These are phyloP conservation scores for Vigna trinervia DNA, from an alignment of 306 rosid species.

Conservation along the genomic window DNA sequence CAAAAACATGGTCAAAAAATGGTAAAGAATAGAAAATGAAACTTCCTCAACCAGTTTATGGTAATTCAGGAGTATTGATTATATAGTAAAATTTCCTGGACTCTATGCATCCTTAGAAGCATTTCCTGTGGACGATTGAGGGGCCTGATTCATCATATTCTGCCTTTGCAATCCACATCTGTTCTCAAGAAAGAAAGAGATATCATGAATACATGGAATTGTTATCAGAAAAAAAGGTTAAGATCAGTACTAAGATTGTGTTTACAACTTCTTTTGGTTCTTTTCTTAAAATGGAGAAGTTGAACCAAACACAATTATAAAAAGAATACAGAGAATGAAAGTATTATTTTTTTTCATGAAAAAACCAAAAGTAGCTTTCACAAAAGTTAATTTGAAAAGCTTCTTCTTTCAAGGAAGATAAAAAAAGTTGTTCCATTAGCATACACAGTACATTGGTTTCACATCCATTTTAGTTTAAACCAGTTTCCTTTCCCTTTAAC, in stretches of 20 bases:
- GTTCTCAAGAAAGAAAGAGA: constrained; percentile 35
- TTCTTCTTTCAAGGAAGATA: neutral
- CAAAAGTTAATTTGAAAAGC: neutral
- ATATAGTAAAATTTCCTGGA: constrained; percentile 42
- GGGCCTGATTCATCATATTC: constrained; percentile 98
- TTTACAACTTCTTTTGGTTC: neutral
- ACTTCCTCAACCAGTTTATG: constrained; percentile 60
- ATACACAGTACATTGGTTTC: neutral
- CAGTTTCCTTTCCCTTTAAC: constrained; percentile 32
- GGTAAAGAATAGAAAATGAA: constrained; percentile 40
- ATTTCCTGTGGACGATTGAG: constrained; percentile 96
- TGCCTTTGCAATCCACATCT: constrained; percentile 99
- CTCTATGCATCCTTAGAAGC: constrained; percentile 69
- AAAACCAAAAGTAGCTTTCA: constrained; percentile 9
- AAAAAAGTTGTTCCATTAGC: neutral
- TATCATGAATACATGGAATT: constrained; percentile 20
- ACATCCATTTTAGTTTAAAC: constrained; percentile 10
- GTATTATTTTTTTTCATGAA: neutral
- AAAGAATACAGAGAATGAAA: neutral
- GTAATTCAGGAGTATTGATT: constrained; percentile 56
- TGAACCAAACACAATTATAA: neutral
- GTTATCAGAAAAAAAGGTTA: neutral
- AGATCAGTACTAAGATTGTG: neutral
- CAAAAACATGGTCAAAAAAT: constrained; percentile 56
- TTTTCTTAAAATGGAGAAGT: neutral